These are phyloP conservation scores for Ophiostoma novo-ulmi DNA, from an alignment of 2,329 filamentous ascomycete species.

Conservation along the genomic window DNA sequence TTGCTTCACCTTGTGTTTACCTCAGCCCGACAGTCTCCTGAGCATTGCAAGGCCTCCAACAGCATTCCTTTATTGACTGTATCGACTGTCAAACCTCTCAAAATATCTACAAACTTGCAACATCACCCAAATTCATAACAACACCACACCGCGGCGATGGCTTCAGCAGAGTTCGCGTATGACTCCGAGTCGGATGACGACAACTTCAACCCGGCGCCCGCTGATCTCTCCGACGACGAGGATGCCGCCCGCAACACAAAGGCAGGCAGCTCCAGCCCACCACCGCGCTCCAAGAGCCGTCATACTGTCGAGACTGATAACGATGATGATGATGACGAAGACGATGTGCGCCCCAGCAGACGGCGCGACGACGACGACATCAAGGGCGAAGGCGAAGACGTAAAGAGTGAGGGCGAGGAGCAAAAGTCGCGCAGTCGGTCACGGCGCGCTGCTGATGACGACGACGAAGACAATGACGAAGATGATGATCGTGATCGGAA, in stretches of 20 bases:
- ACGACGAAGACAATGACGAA: constrained; percentile 31
- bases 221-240: constrained; percentile 68
- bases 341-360: constrained; percentile 13
- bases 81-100: background rate
- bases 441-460: constrained; percentile 31
- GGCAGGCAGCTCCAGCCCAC: constrained; percentile 26
- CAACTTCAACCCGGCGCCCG: constrained; percentile 80
- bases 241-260: constrained; percentile 35
- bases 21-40: background rate
- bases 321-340: constrained; percentile 15
- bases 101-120: background rate
- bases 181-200: constrained; percentile 74
- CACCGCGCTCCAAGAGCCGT: constrained; percentile 28
- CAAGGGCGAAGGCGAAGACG: constrained; percentile 39
- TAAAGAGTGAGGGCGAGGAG: constrained; percentile 39
- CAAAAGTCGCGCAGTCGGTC: constrained; percentile 25
- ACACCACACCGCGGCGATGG: constrained; percentile 4
- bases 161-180: constrained; percentile 27
- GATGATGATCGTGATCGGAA: constrained; percentile 17
- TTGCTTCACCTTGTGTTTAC: constrained; percentile 4
- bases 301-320: constrained; percentile 29
- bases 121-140: background rate
- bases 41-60: constrained; percentile 1
- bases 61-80: background rate
- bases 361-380: constrained; percentile 36